Evolutionary conservation across 1,139 yeast species (phyloP).

Genomic region (Petasospora fabianii): DNA sequence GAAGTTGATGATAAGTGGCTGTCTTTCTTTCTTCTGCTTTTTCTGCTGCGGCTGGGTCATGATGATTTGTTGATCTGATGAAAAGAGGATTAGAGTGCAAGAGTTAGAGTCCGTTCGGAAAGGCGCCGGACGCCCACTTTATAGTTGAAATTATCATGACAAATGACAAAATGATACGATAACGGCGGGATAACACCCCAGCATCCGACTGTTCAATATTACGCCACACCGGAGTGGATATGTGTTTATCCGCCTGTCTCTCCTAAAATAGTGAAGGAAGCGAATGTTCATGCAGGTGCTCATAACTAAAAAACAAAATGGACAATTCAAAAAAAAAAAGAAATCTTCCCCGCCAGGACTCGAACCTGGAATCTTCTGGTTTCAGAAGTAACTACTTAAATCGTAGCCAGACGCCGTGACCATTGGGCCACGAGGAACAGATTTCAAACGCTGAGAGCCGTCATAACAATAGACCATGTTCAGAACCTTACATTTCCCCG

Average conservation of each 20-base stretch:
- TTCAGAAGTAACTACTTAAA: slow-evolving; percentile 50
- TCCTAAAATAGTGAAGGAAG: too few relatives aligned
- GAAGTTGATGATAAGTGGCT: slow-evolving; percentile 23
- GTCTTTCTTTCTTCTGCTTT: slow-evolving; percentile 21
- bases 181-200: background rate
- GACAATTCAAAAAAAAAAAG: slow-evolving; percentile 19
- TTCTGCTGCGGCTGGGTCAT: slow-evolving; percentile 17
- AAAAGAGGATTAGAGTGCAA: too few relatives aligned
- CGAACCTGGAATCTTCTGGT: slow-evolving; percentile 95
- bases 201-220: background rate
- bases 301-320: background rate
- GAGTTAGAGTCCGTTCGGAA: too few relatives aligned
- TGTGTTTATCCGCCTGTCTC: too few relatives aligned
- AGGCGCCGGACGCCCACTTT: too few relatives aligned
- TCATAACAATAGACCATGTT: too few relatives aligned
- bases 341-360: slow-evolving; percentile 90
- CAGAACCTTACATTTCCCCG: too few relatives aligned
- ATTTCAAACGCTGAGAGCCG: too few relatives aligned
- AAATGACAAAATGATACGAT: too few relatives aligned
- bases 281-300: too few relatives aligned
- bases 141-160: too few relatives aligned
- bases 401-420: slow-evolving; percentile 93
- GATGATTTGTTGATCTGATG: too few relatives aligned
- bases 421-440: slow-evolving; percentile 87
- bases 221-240: background rate